Base-by-base conservation (phyloP, 2,329 filamentous ascomycete species). In the Trichoderma cornu-damae region DNA sequence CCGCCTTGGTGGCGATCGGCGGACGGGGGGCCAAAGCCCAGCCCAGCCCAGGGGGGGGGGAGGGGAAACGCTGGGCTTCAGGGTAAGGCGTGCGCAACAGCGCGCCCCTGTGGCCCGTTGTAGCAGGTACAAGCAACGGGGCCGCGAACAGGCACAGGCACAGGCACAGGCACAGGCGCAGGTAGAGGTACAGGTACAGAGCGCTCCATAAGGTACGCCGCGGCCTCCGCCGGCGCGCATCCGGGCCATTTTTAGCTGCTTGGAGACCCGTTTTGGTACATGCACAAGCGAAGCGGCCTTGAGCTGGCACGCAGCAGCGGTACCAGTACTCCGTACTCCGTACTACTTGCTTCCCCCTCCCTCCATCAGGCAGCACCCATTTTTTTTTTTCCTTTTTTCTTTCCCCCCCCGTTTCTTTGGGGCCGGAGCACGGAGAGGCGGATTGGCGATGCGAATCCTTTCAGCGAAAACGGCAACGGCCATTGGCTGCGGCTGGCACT, bases 1-100 rank as follows among this genome's bases (percentile, higher is more conserved):
- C 49, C 49, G 42, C 40, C 34, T 22, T 38, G 34, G 51, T 47
- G 52, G 52, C 52, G 52, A 55, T 55, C 52, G 52, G 47, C 52
- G 32, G 42, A 55, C 43, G 32, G 42, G 51, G 51, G 24, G 24
- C 24, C 35, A 40, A 30, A 12, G 24, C 18, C 30, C n/a, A n/a
- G 28, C 28, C 28, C 3, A 34, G 20, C 22, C 32, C 40, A 30
- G 20, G 40, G 51, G 37, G 50, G n/a, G n/a, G n/a, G n/a, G n/a
- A n/a, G n/a, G n/a, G n/a, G n/a, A n/a, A n/a, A n/a, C n/a, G n/a
- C n/a, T n/a, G n/a, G n/a, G n/a, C n/a, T n/a, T n/a, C n/a, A n/a
- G n/a, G 50, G 4, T 18, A 12, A 16, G 48, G 16, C 4, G 28
- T 18, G 6, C 16, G n/a, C 14, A 7, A 6, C 6, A 9, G 22